These are phyloP conservation scores for Leccinum colubrinum DNA, from an alignment of 1,284 basidiomycete species.

Conservation along the genomic window DNA sequence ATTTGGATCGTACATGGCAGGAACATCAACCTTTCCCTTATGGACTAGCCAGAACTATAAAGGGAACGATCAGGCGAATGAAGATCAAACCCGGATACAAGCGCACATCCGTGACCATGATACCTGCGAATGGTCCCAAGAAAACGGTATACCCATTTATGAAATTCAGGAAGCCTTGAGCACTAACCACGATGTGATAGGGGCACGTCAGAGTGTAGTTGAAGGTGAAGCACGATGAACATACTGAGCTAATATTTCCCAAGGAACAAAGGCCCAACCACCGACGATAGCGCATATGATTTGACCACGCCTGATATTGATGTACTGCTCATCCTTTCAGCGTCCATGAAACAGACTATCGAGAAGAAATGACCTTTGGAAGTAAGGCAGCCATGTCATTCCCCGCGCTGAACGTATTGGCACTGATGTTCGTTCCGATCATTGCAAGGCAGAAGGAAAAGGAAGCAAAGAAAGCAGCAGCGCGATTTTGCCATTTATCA, in stretches of 20 bases:
- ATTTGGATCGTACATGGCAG: slow-evolving; percentile 67
- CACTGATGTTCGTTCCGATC: slow-evolving; percentile 64
- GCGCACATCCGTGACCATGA: slow-evolving; percentile 70
- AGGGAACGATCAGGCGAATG: slow-evolving; percentile 6
- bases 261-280: slow-evolving; percentile 54
- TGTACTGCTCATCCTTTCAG: slow-evolving; percentile 37
- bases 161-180: slow-evolving; percentile 49
- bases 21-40: slow-evolving; percentile 60
- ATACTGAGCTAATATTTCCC: slow-evolving; percentile 50
- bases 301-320: slow-evolving; percentile 65
- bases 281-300: slow-evolving; percentile 58
- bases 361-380: slow-evolving; percentile 31
- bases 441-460: slow-evolving; percentile 58
- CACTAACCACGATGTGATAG: slow-evolving; percentile 20
- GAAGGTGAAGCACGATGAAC: background rate
- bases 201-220: background rate
- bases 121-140: slow-evolving; percentile 68
- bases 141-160: slow-evolving; percentile 73
- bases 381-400: slow-evolving; percentile 61
- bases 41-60: slow-evolving; percentile 66
- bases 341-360: background rate
- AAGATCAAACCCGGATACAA: slow-evolving; percentile 1
- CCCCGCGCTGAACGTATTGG: slow-evolving; percentile 60
- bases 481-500: slow-evolving; percentile 60
- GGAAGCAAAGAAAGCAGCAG: slow-evolving; percentile 65